Percentiles rank a stretch among this genome's conserved stretches.
phyloP scores from a whole-genome alignment of 768 basidiomycete species.

The Podaxis rugospora region DNA sequence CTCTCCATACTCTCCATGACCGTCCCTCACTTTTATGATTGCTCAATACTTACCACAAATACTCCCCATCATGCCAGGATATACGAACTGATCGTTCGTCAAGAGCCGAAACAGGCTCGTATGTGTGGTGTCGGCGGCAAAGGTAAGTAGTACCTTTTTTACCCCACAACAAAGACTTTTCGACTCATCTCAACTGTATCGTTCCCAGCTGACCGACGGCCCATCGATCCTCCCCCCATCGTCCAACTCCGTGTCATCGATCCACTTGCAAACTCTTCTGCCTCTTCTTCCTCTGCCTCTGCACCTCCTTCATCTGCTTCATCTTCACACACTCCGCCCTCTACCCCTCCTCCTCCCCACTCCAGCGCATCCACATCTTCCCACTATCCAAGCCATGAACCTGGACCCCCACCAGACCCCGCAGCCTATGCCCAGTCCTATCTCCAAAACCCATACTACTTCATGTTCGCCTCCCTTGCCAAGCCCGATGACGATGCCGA shows the following conservation, averaged over 20 bases:
- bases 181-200: background rate
- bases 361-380: background rate
- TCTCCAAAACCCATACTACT: slow-evolving; percentile 91
- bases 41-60: slow-evolving; percentile 16
- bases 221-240: slow-evolving; percentile 95
- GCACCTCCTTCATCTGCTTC: slow-evolving; percentile 1
- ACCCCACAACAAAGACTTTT: background rate
- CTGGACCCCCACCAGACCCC: slow-evolving; percentile 26
- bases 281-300: background rate
- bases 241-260: slow-evolving; percentile 90
- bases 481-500: slow-evolving; percentile 88
- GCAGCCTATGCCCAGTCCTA: slow-evolving; percentile 53
- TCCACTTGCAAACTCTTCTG: slow-evolving; percentile 27
- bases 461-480: slow-evolving; percentile 91
- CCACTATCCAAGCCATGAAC: slow-evolving; percentile 10
- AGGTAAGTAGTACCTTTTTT: too few species aligned
- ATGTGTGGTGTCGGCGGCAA: slow-evolving; percentile 90
- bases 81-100: slow-evolving; percentile 82
- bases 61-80: slow-evolving; percentile 42
- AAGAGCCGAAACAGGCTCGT: slow-evolving; percentile 88
- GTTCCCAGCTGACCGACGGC: slow-evolving; percentile 78
- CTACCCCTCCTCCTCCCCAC: background rate
- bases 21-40: slow-evolving; percentile 21
- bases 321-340: background rate
- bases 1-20: slow-evolving; percentile 13